phyloP scores from a whole-genome alignment of 371 early-diverging fungal genomes.

The Apophysomyces trapeziformis region DNA sequence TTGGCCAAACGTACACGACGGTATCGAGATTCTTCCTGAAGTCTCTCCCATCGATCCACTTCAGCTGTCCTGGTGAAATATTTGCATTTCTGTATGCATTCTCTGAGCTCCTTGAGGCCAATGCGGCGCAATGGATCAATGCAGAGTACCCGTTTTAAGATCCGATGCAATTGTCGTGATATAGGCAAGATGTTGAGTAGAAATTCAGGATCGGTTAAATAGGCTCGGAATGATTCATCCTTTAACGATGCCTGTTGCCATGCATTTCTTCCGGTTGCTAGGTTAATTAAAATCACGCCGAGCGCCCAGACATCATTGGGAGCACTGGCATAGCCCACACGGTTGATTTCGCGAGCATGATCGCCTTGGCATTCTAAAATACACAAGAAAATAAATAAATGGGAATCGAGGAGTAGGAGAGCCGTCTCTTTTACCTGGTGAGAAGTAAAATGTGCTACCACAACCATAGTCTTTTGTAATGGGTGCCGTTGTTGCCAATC shows the following conservation, averaged over 20 bases:
- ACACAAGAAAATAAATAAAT: slow-evolving; percentile 1
- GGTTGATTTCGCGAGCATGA: slow-evolving; percentile 27
- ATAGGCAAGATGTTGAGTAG: slow-evolving; percentile 72
- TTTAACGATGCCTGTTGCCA: slow-evolving; percentile 78
- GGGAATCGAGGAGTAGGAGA: neutral
- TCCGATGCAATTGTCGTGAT: slow-evolving; percentile 68
- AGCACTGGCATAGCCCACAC: slow-evolving; percentile 63
- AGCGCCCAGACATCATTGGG: slow-evolving; percentile 87
- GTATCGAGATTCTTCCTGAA: slow-evolving; percentile 9
- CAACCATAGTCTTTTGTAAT: slow-evolving; percentile 85
- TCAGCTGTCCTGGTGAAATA: slow-evolving; percentile 57
- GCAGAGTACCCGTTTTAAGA: slow-evolving; percentile 76
- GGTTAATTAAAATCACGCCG: slow-evolving; percentile 82
- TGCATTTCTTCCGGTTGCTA: slow-evolving; percentile 78
- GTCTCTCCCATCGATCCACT: slow-evolving; percentile 31
- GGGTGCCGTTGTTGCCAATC: slow-evolving; percentile 81
- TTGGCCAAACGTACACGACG: slow-evolving; percentile 1
- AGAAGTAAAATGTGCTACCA: slow-evolving; percentile 92
- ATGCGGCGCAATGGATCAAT: slow-evolving; percentile 75
- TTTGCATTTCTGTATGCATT: slow-evolving; percentile 60
- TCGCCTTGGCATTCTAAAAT: slow-evolving; percentile 77
- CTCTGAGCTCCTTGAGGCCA: slow-evolving; percentile 62
- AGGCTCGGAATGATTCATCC: slow-evolving; percentile 77
- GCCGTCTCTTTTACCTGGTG: slow-evolving; percentile 62
- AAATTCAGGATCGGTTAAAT: slow-evolving; percentile 63